Evolutionary conservation across 371 early-diverging fungal species (phyloP).

Genomic region (Mucor mucedo): DNA sequence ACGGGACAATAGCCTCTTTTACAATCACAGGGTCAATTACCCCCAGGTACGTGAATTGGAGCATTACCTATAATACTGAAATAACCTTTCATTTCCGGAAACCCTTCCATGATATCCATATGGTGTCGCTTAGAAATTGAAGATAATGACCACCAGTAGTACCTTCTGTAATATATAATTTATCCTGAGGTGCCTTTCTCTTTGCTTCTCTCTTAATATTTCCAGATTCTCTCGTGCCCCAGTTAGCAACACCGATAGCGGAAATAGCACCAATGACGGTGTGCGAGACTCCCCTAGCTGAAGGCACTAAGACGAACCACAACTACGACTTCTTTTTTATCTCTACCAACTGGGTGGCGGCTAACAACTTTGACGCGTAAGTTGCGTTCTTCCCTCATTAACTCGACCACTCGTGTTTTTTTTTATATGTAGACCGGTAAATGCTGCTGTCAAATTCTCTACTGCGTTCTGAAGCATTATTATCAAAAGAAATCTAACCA

Average conservation of each 20-base stretch:
- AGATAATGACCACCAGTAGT: constrained; percentile 18
- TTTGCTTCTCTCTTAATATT: constrained; percentile 15
- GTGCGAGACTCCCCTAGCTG: constrained; percentile 12
- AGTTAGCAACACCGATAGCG: constrained; percentile 10
- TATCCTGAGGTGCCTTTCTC: constrained; percentile 12
- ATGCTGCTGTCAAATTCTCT: constrained; percentile 4
- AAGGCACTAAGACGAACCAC: constrained; percentile 9
- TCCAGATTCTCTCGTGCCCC: constrained; percentile 10
- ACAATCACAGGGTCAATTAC: constrained; percentile 13
- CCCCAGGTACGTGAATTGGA: neutral
- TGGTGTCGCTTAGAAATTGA: constrained; percentile 6
- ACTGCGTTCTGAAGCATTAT: constrained; percentile 17
- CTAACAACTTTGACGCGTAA: constrained; percentile 11
- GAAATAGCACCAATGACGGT: constrained; percentile 19
- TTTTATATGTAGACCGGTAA: constrained; percentile 19
- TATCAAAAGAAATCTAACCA: constrained; percentile 9
- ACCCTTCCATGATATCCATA: constrained; percentile 11
- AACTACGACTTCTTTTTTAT: constrained; percentile 2
- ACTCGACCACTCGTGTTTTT: constrained; percentile 19
- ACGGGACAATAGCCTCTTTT: constrained; percentile 9
- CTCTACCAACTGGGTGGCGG: constrained; percentile 10
- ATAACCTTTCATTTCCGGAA: neutral
- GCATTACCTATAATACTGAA: constrained; percentile 3
- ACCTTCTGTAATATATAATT: constrained; percentile 17
- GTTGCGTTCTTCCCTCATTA: constrained; percentile 24